Evolutionary conservation across 148 eudicot species (phyloP).

Genomic region (Selenicereus undatus): DNA sequence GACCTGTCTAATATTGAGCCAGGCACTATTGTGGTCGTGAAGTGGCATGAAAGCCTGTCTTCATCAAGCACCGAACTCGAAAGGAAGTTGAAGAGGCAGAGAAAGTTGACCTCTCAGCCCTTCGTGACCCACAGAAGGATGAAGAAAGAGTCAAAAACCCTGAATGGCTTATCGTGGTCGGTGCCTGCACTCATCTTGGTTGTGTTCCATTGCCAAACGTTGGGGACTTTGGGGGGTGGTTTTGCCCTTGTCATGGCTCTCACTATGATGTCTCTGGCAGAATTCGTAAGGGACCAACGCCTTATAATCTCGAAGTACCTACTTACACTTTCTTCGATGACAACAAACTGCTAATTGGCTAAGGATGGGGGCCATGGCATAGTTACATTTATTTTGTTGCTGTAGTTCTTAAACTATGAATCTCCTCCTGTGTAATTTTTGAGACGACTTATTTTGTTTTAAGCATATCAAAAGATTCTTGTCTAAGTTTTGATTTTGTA

Average conservation of each 20-base stretch:
- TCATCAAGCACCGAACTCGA: constrained; percentile 57
- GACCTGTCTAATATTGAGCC: constrained; percentile 71
- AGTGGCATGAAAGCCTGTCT: constrained; percentile 85
- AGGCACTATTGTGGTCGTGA: constrained; percentile 61
- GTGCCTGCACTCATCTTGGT: constrained; percentile 75
- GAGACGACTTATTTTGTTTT: neutral
- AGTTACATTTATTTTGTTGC: neutral
- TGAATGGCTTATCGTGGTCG: constrained; percentile 71
- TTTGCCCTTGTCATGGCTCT: constrained; percentile 84
- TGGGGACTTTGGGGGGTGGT: constrained; percentile 73
- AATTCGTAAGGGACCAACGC: constrained; percentile 71
- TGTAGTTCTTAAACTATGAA: neutral
- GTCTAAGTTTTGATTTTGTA: neutral
- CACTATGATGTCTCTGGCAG: constrained; percentile 73
- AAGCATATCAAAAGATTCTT: neutral
- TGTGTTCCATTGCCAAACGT: constrained; percentile 78
- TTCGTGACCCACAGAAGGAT: constrained; percentile 68
- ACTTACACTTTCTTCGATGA: constrained; percentile 66
- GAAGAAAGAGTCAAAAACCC: constrained; percentile 62
- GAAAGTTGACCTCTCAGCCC: constrained; percentile 46
- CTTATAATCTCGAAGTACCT: constrained; percentile 70
- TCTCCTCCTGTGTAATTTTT: neutral
- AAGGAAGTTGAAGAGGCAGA: constrained; percentile 58
- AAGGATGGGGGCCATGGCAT: constrained; percentile 19
- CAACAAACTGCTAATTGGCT: constrained; percentile 59